Conservation (phyloP, 257 asterid genomes). For the Buddleja alternifolia region DNA sequence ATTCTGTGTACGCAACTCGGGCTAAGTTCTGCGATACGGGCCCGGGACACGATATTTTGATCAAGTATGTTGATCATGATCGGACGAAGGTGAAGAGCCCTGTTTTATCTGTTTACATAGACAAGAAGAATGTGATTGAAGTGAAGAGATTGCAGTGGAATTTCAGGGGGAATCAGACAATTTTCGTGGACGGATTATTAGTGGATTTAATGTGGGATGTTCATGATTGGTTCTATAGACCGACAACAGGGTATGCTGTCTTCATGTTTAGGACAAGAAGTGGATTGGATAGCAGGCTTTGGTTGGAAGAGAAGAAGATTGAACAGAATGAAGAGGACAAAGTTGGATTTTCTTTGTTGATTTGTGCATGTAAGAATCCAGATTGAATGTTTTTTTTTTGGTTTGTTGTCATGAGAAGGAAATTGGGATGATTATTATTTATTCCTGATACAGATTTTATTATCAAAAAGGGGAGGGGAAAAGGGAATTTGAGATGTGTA, state of each 20-base stretch:
- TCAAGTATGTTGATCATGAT: conserved; percentile 45
- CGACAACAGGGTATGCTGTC: conserved; percentile 45
- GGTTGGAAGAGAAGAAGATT: conserved; percentile 65
- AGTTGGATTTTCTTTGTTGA: conserved; percentile 63
- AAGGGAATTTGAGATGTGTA: conserved; percentile 14
- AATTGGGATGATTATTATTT: not conserved
- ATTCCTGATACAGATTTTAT: not conserved
- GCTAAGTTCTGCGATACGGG: conserved; percentile 63
- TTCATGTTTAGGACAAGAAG: conserved; percentile 84
- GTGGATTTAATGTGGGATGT: conserved; percentile 96
- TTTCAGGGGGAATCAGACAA: conserved; percentile 79
- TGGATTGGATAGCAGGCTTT: conserved; percentile 73
- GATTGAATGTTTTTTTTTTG: conserved; percentile 31
- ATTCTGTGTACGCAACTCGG: conserved; percentile 51
- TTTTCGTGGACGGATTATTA: conserved; percentile 71
- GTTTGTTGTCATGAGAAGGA: not conserved
- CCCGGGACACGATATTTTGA: conserved; percentile 54
- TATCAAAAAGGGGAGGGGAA: conserved; percentile 12
- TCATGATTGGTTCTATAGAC: conserved; percentile 65
- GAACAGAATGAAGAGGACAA: conserved; percentile 46
- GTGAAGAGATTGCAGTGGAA: conserved; percentile 87
- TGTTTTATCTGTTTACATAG: conserved; percentile 52
- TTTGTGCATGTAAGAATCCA: conserved; percentile 68
- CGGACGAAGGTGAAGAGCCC: conserved; percentile 30
- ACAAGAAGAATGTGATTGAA: conserved; percentile 59